Evolutionary conservation across 768 basidiomycete genomes (phyloP).

Genomic region (Phanerodontia chrysosporium): DNA sequence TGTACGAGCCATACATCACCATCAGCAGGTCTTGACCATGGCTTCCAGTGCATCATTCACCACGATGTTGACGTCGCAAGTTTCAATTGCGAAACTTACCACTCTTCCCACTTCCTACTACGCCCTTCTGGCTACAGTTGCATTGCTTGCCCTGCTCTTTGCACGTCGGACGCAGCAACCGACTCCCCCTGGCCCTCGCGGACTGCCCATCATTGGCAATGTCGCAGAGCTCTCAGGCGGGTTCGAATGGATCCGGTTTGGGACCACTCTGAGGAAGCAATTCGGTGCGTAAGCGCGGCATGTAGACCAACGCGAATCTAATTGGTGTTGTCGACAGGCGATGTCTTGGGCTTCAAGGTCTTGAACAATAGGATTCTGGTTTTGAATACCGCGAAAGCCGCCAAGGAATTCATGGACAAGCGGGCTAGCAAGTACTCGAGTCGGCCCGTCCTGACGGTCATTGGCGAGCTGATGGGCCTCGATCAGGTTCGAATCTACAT

Average conservation of each 20-base stretch:
- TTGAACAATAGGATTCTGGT: slow-evolving; percentile 27
- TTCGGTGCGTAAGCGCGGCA: not conserved
- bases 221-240: not conserved
- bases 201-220: not conserved
- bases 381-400: slow-evolving; percentile 23
- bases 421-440: not conserved
- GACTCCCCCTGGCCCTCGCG: not conserved
- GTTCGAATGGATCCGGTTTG: not conserved
- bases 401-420: slow-evolving; percentile 18
- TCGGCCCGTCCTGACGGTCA: slow-evolving; percentile 30
- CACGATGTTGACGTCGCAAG: no score
- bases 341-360: slow-evolving; percentile 14
- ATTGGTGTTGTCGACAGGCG: not conserved
- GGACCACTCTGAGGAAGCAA: not conserved
- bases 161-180: not conserved
- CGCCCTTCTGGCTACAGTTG: no score
- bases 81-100: no score
- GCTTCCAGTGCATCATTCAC: no score
- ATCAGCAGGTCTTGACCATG: no score
- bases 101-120: no score
- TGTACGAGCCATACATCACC: no score
- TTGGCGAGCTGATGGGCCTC: slow-evolving; percentile 32
- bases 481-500: slow-evolving; percentile 7
- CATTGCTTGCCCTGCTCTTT: no score
- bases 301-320: not conserved